Percentiles rank a stretch among this genome's conserved stretches.
phyloP scores from a whole-genome alignment of 108 stramenopile species.

The Conticribra guillardii region DNA sequence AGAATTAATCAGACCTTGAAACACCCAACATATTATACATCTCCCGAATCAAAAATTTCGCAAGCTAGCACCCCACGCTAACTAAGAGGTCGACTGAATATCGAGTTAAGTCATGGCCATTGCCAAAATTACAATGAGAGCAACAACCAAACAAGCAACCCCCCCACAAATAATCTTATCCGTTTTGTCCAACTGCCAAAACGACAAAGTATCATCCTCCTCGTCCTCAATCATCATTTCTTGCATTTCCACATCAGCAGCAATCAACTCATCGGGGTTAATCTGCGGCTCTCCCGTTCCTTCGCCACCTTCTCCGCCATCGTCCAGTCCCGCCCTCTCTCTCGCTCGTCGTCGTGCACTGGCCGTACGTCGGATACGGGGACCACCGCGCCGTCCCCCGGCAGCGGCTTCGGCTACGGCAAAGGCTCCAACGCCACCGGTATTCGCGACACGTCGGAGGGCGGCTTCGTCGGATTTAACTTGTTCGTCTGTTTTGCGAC shows the following conservation, averaged over 20 bases:
- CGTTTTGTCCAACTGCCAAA: constrained; percentile 49
- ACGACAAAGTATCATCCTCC: constrained; percentile 26
- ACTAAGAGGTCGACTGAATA: no score
- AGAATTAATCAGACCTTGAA: no score
- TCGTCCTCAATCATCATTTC: constrained; percentile 33
- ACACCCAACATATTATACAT: no score
- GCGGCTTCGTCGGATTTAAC: constrained; percentile 43
- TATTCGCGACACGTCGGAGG: constrained; percentile 18
- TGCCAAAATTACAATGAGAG: constrained; percentile 39
- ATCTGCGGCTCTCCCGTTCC: constrained; percentile 3
- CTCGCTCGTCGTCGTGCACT: constrained; percentile 23
- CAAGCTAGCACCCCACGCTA: no score
- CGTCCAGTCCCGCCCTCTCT: constrained; percentile 35
- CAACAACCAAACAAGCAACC: constrained; percentile 31
- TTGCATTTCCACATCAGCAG: constrained; percentile 38
- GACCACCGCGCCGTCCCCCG: constrained; percentile 27
- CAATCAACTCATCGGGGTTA: constrained; percentile 34
- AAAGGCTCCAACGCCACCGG: constrained; percentile 36
- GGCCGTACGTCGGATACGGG: constrained; percentile 36
- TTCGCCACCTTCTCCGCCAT: neutral
- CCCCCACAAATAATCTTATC: constrained; percentile 48
- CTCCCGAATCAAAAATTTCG: no score
- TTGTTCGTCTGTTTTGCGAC: constrained; percentile 6
- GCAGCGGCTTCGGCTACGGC: constrained; percentile 46
- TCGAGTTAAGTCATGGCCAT: constrained; percentile 30